phyloP scores from a whole-genome alignment of 2,329 filamentous ascomycete genomes.

The Fusarium subtropicale region DNA sequence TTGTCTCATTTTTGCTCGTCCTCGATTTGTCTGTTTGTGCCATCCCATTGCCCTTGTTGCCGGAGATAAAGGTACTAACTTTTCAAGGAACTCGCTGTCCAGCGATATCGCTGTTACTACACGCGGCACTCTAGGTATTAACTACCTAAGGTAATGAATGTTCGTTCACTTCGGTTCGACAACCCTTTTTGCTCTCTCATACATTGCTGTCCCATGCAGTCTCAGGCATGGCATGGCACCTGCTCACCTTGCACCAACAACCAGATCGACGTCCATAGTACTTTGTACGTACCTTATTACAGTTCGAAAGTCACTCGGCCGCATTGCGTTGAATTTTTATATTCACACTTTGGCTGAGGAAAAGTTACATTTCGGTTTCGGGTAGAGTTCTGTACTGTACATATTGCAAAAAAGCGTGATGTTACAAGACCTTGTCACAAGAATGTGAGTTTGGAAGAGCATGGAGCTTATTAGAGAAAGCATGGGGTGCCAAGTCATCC shows the following conservation, averaged over 20 bases:
- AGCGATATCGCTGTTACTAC: conserved; percentile 17
- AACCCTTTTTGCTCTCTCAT: conserved; percentile 16
- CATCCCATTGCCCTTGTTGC: conserved; percentile 7
- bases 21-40: conserved; percentile 1
- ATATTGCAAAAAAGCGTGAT: background rate
- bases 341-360: background rate
- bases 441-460: conserved; percentile 26
- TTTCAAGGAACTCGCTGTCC: conserved; percentile 15
- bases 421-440: conserved; percentile 18
- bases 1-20: conserved; percentile 12
- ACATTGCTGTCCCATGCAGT: conserved; percentile 8
- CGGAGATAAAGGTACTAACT: conserved; percentile 15
- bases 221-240: conserved; percentile 5
- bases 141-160: too few species aligned
- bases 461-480: conserved; percentile 23
- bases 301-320: conserved; percentile 6
- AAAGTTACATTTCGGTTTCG: background rate
- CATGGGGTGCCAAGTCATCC: conserved; percentile 47
- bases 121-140: background rate
- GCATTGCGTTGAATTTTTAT: background rate
- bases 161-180: conserved; percentile 13
- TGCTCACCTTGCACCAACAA: conserved; percentile 24
- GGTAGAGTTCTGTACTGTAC: background rate
- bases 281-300: conserved; percentile 11
- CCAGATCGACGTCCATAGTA: conserved; percentile 27